Percentiles rank a stretch among this genome's conserved stretches.
Evolutionary conservation across 805 yeast genomes (phyloP).

Genomic region (Cyberlindnera nakhonratchasimensis): DNA sequence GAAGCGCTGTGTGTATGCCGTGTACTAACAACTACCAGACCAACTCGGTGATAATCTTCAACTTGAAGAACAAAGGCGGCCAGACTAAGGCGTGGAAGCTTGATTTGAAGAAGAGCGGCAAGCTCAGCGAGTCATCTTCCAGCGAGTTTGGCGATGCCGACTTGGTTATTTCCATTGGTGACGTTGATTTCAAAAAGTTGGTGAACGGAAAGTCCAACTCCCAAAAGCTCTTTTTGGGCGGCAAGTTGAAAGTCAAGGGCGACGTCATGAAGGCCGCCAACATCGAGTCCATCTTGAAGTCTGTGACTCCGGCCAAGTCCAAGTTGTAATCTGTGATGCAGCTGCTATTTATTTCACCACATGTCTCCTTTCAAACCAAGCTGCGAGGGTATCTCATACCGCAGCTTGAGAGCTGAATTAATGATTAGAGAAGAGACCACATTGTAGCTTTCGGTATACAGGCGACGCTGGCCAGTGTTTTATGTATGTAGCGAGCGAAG

Average conservation of each 20-base stretch:
- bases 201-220: conserved; percentile 80
- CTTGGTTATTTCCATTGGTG: conserved; percentile 61
- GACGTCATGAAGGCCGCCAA: conserved; percentile 87
- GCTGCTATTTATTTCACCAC: too few species aligned
- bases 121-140: conserved; percentile 36
- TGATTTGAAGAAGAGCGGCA: conserved; percentile 59
- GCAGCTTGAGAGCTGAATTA: too few species aligned
- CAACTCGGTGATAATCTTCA: conserved; percentile 61
- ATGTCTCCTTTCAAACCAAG: too few species aligned
- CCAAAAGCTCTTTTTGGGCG: conserved; percentile 79
- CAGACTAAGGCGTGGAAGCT: conserved; percentile 61
- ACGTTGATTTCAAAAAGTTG: conserved; percentile 66
- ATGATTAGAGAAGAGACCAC: too few species aligned
- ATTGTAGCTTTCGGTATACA: too few species aligned
- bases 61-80: conserved; percentile 55
- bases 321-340: conserved; percentile 44
- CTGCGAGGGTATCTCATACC: too few species aligned
- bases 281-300: conserved; percentile 64
- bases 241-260: conserved; percentile 83
- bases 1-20: background rate
- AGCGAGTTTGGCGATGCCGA: conserved; percentile 50
- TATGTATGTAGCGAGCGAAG: too few species aligned
- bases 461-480: too few species aligned
- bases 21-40: conserved; percentile 31
- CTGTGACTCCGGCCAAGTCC: conserved; percentile 41